A percentile compares a stretch with the other conserved stretches of the same genome.
Conservation (phyloP, 1,139 yeast species). For the Saccharomyces hybrid region DNA sequence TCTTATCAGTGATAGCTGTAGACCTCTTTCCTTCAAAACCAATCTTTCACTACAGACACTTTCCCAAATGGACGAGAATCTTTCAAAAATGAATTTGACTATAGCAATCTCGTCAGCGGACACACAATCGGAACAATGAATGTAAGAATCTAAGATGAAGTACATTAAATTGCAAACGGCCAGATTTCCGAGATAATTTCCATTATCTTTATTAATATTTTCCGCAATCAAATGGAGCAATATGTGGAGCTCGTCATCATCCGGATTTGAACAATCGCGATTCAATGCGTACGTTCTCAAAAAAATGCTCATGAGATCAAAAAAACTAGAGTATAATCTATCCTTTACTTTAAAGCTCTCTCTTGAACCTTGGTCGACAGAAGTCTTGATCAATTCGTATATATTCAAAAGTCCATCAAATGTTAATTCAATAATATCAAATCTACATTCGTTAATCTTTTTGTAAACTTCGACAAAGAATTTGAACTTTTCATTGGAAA, state of each 20-base stretch:
- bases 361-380: neutral
- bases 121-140: conserved; percentile 1
- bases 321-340: conserved; percentile 15
- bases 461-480: conserved; percentile 27
- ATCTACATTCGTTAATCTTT: conserved; percentile 13
- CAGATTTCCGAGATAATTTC: conserved; percentile 21
- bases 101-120: conserved; percentile 5
- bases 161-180: conserved; percentile 22
- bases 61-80: conserved; percentile 47
- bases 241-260: conserved; percentile 6
- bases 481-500: conserved; percentile 25
- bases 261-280: neutral
- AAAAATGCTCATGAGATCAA: conserved; percentile 10
- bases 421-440: conserved; percentile 4
- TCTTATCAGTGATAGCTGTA: conserved; percentile 53
- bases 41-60: conserved; percentile 53
- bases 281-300: conserved; percentile 8
- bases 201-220: conserved; percentile 21
- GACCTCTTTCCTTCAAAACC: conserved; percentile 53
- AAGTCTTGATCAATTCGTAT: neutral
- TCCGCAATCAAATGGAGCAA: conserved; percentile 11
- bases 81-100: conserved; percentile 27
- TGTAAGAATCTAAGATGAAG: conserved; percentile 18
- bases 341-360: conserved; percentile 19
- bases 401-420: conserved; percentile 9